phyloP scores from a whole-genome alignment of 2,329 filamentous ascomycete genomes.

The Sporothrix luriei region DNA sequence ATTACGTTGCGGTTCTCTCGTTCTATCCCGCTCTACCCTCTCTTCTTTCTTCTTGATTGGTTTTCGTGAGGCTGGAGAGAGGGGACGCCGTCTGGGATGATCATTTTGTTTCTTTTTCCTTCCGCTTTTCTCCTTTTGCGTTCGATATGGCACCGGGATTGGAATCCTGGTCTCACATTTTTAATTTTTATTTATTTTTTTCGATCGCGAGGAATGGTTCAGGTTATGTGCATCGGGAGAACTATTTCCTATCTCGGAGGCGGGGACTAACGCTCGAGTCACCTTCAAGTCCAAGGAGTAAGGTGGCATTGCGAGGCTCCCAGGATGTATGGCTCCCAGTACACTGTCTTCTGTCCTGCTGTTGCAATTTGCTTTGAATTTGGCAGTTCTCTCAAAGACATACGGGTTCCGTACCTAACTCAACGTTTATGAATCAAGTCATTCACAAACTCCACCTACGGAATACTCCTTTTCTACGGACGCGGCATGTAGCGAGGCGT shows the following conservation, averaged over 20 bases:
- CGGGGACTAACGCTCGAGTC: neutral
- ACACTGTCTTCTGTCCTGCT: no score
- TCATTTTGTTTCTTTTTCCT: neutral
- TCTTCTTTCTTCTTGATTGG: no score
- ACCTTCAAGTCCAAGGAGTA: neutral
- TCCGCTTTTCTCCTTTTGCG: no score
- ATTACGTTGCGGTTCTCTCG: neutral
- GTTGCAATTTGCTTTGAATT: constrained; percentile 11
- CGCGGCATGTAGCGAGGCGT: neutral
- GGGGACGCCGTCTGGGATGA: neutral
- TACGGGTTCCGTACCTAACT: neutral
- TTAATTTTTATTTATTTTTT: neutral
- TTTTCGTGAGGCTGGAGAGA: neutral
- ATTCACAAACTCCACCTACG: no score
- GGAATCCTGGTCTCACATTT: neutral
- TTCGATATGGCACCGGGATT: neutral
- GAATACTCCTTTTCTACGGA: neutral
- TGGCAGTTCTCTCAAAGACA: neutral
- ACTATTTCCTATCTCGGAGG: neutral
- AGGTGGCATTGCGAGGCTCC: neutral
- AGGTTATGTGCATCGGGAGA: constrained; percentile 15
- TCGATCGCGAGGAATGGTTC: constrained; percentile 19
- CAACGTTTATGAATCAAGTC: no score
- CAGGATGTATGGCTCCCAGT: neutral
- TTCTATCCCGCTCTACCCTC: no score